These are phyloP conservation scores for Proliferodiscus dingleyae DNA, from an alignment of 2,329 filamentous ascomycete genomes.

Conservation along the genomic window DNA sequence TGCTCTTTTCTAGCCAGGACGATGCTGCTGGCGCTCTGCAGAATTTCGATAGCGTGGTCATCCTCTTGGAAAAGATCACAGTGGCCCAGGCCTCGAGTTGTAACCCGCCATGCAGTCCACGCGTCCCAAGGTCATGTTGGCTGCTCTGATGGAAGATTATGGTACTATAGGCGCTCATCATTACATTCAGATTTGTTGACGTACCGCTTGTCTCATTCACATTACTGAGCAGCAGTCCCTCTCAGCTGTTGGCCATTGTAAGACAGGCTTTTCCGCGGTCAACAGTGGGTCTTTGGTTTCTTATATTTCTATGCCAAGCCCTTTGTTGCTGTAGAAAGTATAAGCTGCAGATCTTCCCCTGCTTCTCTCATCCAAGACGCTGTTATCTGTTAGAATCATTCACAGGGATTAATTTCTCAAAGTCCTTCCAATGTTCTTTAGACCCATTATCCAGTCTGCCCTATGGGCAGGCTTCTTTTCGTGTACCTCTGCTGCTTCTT, in stretches of 20 bases:
- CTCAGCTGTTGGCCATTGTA: no score
- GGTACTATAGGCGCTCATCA: background rate
- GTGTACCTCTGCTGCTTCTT: conserved; percentile 3
- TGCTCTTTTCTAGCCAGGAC: background rate
- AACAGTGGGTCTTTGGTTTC: background rate
- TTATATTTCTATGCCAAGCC: background rate
- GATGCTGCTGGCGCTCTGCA: background rate
- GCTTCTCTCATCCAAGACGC: background rate
- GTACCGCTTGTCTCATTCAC: no score
- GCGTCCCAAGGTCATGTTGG: background rate
- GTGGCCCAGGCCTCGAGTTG: background rate
- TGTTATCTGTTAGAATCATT: background rate
- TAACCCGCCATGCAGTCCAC: background rate
- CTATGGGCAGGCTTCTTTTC: conserved; percentile 7
- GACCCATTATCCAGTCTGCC: conserved; percentile 6
- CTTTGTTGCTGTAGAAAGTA: background rate
- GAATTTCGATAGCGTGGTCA: background rate
- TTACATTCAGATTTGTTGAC: background rate
- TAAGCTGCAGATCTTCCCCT: background rate
- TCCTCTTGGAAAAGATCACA: background rate
- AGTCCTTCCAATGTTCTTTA: conserved; percentile 12
- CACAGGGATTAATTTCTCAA: background rate
- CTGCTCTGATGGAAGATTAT: background rate
- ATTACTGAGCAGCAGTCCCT: no score
- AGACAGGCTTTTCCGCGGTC: background rate